These are phyloP conservation scores for Isabelozyma pseudorhagii DNA, from an alignment of 805 yeast species.

Conservation along the genomic window DNA sequence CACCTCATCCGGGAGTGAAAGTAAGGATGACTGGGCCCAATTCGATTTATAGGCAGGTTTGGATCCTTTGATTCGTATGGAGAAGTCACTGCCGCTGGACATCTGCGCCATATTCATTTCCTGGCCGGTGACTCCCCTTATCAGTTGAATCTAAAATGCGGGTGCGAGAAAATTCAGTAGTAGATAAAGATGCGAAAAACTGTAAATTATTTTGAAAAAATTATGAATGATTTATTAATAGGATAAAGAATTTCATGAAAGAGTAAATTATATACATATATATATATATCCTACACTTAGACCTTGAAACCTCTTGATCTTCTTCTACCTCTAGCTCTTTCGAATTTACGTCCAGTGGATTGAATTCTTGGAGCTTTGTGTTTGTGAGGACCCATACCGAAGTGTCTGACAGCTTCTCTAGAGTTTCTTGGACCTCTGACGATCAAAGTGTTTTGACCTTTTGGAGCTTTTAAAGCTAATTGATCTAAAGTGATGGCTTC, in stretches of 20 bases:
- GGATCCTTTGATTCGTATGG: neutral
- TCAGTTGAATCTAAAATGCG: neutral
- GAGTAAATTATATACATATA: slow-evolving; percentile 4
- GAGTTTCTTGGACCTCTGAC: slow-evolving; percentile 98
- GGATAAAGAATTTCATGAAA: slow-evolving; percentile 1
- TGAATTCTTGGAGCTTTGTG: slow-evolving; percentile 97
- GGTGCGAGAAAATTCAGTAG: neutral
- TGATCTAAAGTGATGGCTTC: slow-evolving; percentile 99
- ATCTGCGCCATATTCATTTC: neutral
- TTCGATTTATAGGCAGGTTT: neutral
- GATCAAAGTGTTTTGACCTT: slow-evolving; percentile 97
- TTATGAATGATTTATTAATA: neutral
- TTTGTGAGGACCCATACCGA: slow-evolving; percentile 99
- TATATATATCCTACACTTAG: slow-evolving; percentile 43
- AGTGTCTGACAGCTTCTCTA: slow-evolving; percentile 99
- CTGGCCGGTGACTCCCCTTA: too few relatives aligned
- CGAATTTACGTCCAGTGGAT: slow-evolving; percentile 99
- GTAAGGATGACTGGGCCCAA: neutral
- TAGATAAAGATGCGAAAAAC: neutral
- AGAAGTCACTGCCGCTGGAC: neutral
- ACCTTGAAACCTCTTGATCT: slow-evolving; percentile 99
- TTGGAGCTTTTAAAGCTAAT: slow-evolving; percentile 98
- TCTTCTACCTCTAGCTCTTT: slow-evolving; percentile 99
- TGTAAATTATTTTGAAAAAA: neutral
- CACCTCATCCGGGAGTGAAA: slow-evolving; percentile 15